These are phyloP conservation scores for Amphichorda felina DNA, from an alignment of 2,329 filamentous ascomycete genomes.

Conservation along the genomic window DNA sequence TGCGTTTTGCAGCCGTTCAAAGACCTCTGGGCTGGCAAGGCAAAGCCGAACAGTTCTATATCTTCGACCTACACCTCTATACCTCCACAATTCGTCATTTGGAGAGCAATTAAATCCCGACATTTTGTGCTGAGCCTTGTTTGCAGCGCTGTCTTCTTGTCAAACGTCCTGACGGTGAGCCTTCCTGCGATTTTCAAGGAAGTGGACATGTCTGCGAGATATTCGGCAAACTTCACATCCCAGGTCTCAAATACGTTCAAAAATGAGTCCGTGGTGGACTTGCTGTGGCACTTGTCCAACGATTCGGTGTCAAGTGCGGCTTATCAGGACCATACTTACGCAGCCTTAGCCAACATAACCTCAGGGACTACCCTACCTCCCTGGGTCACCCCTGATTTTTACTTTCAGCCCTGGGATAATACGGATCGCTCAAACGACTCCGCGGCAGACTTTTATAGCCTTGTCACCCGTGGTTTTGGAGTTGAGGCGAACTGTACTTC, in stretches of 20 bases:
- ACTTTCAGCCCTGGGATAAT: conserved; percentile 28
- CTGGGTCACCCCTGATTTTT: conserved; percentile 32
- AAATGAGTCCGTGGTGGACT: conserved; percentile 6
- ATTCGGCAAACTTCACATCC: conserved; percentile 7
- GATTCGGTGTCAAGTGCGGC: not conserved
- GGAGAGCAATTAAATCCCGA: conserved; percentile 26
- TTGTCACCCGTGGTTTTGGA: conserved; percentile 15
- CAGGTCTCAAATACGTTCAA: conserved; percentile 8
- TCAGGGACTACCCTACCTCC: conserved; percentile 28
- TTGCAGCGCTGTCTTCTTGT: conserved; percentile 32
- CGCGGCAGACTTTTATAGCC: conserved; percentile 4
- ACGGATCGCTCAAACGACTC: not conserved
- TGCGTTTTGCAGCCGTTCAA: conserved; percentile 44
- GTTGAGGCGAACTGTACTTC: conserved; percentile 10
- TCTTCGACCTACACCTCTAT: conserved; percentile 37
- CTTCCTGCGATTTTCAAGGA: conserved; percentile 39
- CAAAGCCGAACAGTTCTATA: conserved; percentile 21
- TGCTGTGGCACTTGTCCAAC: not conserved
- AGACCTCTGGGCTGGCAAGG: conserved; percentile 27
- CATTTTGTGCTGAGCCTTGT: conserved; percentile 35
- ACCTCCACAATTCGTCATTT: conserved; percentile 38
- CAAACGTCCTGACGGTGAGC: conserved; percentile 40
- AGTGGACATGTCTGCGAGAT: not conserved
- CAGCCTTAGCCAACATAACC: conserved; percentile 31
- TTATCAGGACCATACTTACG: conserved; percentile 15